These are phyloP conservation scores for Botrytis deweyae DNA, from an alignment of 2,329 filamentous ascomycete genomes.

Conservation along the genomic window DNA sequence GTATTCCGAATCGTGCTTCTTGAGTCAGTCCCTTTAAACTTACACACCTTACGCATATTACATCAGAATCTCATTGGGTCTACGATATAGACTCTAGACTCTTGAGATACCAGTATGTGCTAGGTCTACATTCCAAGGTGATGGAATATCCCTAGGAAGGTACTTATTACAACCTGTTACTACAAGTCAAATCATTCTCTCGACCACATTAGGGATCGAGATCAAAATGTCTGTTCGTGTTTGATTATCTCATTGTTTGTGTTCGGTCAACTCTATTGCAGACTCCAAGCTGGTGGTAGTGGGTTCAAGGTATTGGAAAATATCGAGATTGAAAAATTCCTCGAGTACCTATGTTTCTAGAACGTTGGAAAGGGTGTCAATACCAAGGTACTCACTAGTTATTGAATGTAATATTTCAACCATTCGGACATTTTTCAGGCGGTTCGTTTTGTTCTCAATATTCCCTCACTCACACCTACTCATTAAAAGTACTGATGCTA, in stretches of 20 bases:
- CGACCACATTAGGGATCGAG: neutral
- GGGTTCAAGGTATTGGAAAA: neutral
- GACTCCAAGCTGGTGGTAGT: neutral
- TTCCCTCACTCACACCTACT: neutral
- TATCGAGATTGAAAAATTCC: neutral
- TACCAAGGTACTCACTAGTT: neutral
- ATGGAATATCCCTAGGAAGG: too few relatives aligned
- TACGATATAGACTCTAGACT: neutral
- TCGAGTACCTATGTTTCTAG: neutral
- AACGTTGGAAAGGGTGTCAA: neutral
- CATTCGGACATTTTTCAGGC: neutral
- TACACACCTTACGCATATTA: neutral
- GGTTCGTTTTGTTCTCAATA: neutral
- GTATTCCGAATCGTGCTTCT: neutral
- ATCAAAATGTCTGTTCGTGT: neutral
- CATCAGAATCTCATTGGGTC: neutral
- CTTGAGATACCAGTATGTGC: neutral
- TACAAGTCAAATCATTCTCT: neutral
- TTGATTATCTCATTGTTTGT: neutral
- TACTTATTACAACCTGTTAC: neutral
- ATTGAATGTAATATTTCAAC: neutral
- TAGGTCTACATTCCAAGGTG: too few relatives aligned
- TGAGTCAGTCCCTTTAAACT: neutral
- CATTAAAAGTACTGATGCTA: neutral
- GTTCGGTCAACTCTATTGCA: neutral